phyloP scores from a whole-genome alignment of 2,329 filamentous ascomycete species.

The Cadophora sp. region DNA sequence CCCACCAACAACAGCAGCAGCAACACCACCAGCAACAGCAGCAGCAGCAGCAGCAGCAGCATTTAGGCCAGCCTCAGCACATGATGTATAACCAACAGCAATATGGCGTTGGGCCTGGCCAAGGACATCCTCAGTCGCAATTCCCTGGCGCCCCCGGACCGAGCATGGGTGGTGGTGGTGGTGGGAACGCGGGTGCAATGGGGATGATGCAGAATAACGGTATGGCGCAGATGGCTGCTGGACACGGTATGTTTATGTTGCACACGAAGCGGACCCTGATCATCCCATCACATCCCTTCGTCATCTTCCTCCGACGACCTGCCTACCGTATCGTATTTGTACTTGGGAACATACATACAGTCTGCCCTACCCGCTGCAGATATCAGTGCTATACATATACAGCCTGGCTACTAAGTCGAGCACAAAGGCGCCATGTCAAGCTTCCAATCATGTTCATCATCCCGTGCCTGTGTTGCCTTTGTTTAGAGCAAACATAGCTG shows the following conservation, averaged over 20 bases:
- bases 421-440: slow-evolving; percentile 30
- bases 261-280: slow-evolving; percentile 29
- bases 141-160: slow-evolving; percentile 37
- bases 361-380: slow-evolving; percentile 12
- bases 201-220: slow-evolving; percentile 64
- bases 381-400: slow-evolving; percentile 23
- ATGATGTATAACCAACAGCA: slow-evolving; percentile 62
- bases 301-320: slow-evolving; percentile 13
- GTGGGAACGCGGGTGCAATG: slow-evolving; percentile 41
- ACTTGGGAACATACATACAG: neutral
- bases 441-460: slow-evolving; percentile 30
- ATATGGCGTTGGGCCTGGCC: slow-evolving; percentile 33
- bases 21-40: slow-evolving; percentile 50
- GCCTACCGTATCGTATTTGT: neutral
- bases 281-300: neutral
- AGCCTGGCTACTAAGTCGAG: slow-evolving; percentile 13
- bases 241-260: slow-evolving; percentile 42
- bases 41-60: slow-evolving; percentile 37
- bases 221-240: slow-evolving; percentile 45
- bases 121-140: slow-evolving; percentile 37
- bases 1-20: slow-evolving; percentile 53
- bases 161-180: slow-evolving; percentile 33
- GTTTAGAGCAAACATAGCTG: slow-evolving; percentile 39
- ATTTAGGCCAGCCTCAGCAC: slow-evolving; percentile 48
- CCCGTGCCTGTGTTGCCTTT: slow-evolving; percentile 28